These are phyloP conservation scores for Pleoardoris graminearum DNA, from an alignment of 2,329 filamentous ascomycete genomes.

Conservation along the genomic window DNA sequence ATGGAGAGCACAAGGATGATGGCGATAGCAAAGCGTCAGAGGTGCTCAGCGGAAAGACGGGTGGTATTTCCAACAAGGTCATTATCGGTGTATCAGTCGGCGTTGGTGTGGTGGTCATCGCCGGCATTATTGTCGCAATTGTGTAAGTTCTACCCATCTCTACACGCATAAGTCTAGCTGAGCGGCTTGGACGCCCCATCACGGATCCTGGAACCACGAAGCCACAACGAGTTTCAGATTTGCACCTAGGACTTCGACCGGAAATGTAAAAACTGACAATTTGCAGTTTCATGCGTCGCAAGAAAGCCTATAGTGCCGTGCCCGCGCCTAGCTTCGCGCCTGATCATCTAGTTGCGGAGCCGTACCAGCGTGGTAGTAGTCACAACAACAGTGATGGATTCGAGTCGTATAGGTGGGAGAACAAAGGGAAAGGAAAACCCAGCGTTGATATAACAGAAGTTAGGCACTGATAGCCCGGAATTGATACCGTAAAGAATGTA, in stretches of 20 bases:
- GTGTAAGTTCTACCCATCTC: conserved; percentile 10
- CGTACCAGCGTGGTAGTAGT: background rate
- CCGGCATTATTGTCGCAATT: conserved; percentile 22
- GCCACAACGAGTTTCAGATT: too few species aligned
- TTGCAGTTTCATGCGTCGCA: background rate
- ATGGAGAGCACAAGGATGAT: background rate
- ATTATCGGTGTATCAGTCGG: conserved; percentile 57
- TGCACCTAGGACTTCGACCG: too few species aligned
- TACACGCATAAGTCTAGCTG: background rate
- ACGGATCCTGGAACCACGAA: too few species aligned
- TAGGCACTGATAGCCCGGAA: background rate
- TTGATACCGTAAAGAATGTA: too few species aligned
- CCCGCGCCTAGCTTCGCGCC: conserved; percentile 4
- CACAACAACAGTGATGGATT: background rate
- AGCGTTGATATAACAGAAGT: conserved; percentile 2
- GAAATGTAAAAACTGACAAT: background rate
- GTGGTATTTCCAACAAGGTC: conserved; percentile 50
- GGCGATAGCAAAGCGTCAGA: background rate
- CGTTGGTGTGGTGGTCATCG: conserved; percentile 48
- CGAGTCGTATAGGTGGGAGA: conserved; percentile 6
- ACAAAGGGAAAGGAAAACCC: background rate
- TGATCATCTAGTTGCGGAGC: background rate
- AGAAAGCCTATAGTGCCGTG: background rate
- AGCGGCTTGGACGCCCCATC: too few species aligned
- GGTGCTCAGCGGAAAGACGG: conserved; percentile 25